Base-by-base conservation (phyloP, 176 grass and related monocot genomes). In the Panicum miliaceum region DNA sequence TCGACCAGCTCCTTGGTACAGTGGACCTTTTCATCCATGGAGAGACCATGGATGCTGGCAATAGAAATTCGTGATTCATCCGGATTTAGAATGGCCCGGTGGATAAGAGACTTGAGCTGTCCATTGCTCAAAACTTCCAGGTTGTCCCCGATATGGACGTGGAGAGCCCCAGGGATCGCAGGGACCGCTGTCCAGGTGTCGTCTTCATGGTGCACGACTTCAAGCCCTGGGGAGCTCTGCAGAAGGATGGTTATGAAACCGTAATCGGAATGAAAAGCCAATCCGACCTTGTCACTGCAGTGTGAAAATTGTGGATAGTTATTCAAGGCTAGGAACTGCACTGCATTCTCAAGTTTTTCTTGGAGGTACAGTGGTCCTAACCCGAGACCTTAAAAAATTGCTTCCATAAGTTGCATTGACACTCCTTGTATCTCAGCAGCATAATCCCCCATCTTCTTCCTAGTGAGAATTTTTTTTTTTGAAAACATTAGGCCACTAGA, bases 121-220 rank as follows among this genome's bases (percentile, higher is more conserved):
- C 90, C 92, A 48, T 97, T 94, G 83, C 92, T 94, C 61, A 94
- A 69, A 10, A 91, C 94, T 58, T 97, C 92, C 37, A 94, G 62
- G 52, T 89, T 60, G 42, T 97, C 92, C 18, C 92, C 92, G 14
- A 94, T 25, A 38, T 94, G 92, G 15, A 94, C 90, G 1, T 92
- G 88, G 53, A 97, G 75, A 9, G 81, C 75, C 0, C 78, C 86
- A 0, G 75, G 64, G 11, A 53, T 58, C 5, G 4, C 57, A 0
- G 88, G 94, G 27, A 92, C 51, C 1, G 68, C 42, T 47, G 66
- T 84, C 92, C 92, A 94, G 4, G 29, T 1, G n/a, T 80, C 27
- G 2, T 82, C 74, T 9, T 82, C 37, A 14, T 64, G 68, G 34
- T 77, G 90, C 58, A 86, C 78, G 65, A 92, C 87, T 54, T 97